Percentiles rank a stretch among this genome's conserved stretches.
Evolutionary conservation across 2,329 filamentous ascomycete genomes (phyloP).

Genomic region (Sporothrix protearum): DNA sequence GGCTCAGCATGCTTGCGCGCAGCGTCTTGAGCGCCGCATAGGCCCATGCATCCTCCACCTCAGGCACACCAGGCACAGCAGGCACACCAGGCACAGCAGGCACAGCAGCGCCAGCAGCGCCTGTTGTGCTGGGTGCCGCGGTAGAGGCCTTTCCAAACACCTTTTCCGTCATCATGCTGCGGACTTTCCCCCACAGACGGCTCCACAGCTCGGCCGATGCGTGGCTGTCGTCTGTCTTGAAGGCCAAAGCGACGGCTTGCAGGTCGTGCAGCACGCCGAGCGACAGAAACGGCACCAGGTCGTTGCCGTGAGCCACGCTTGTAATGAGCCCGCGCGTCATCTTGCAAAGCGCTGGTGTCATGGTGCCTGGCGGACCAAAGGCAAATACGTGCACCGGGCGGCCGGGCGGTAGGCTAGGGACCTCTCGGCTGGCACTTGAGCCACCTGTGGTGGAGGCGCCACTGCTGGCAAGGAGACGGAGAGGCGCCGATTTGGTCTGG

Average conservation of each 20-base stretch:
- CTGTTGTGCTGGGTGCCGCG: not conserved
- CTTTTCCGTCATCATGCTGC: constrained; percentile 52
- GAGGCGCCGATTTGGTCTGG: constrained; percentile 55
- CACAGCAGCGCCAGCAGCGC: constrained; percentile 40
- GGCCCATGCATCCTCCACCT: constrained; percentile 61
- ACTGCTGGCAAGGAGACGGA: constrained; percentile 38
- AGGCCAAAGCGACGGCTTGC: constrained; percentile 66
- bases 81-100: too few relatives aligned
- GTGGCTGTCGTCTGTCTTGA: constrained; percentile 66
- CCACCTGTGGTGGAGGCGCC: not conserved
- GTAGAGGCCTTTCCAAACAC: constrained; percentile 45
- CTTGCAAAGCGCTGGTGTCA: constrained; percentile 65
- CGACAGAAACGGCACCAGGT: constrained; percentile 70
- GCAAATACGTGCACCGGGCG: constrained; percentile 76
- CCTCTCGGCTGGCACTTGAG: not conserved
- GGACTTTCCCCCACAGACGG: constrained; percentile 52
- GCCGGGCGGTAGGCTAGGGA: constrained; percentile 55
- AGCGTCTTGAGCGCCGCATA: constrained; percentile 63
- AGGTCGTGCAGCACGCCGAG: constrained; percentile 72
- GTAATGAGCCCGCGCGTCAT: constrained; percentile 72
- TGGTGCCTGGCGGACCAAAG: constrained; percentile 69
- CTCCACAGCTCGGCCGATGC: constrained; percentile 64
- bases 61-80: constrained; percentile 39
- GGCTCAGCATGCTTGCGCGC: constrained; percentile 63
- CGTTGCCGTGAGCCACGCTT: constrained; percentile 67